A percentile compares a stretch with the other conserved stretches of the same genome.
Conservation (phyloP, 2,329 filamentous ascomycete species). For the Elsinoe fawcettii region DNA sequence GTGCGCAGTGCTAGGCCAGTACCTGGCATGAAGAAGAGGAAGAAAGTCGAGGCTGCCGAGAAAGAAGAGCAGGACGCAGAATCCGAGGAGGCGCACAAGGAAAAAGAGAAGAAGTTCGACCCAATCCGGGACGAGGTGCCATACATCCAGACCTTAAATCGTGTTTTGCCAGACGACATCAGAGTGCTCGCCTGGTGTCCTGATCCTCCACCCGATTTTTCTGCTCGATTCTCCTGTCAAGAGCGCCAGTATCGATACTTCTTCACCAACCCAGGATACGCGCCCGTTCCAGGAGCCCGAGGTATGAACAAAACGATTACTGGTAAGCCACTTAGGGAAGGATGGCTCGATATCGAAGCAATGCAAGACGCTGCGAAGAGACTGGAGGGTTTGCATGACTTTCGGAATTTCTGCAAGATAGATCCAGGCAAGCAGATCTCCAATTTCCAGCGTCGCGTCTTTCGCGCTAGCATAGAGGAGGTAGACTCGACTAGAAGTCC, state of each 20-base stretch:
- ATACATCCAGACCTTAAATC: conserved; percentile 78
- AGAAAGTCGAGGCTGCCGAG: background rate
- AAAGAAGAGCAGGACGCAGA: conserved; percentile 15
- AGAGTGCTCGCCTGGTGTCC: conserved; percentile 90
- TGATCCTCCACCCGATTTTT: conserved; percentile 68
- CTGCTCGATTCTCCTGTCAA: conserved; percentile 84
- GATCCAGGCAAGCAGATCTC: conserved; percentile 83
- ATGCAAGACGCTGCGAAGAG: conserved; percentile 77
- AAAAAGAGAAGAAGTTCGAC: conserved; percentile 42
- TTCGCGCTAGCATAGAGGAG: conserved; percentile 68
- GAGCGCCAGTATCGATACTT: conserved; percentile 93
- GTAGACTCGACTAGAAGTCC: conserved; percentile 41
- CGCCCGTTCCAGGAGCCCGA: conserved; percentile 48
- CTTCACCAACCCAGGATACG: conserved; percentile 88
- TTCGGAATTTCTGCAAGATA: conserved; percentile 93
- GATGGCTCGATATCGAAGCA: conserved; percentile 77
- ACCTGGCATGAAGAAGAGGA: conserved; percentile 18
- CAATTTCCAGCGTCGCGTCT: conserved; percentile 73
- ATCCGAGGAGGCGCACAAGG: conserved; percentile 16
- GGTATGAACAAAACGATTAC: conserved; percentile 26
- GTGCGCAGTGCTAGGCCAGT: conserved; percentile 70
- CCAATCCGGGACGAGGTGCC: conserved; percentile 71
- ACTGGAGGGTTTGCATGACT: conserved; percentile 82
- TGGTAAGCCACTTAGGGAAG: conserved; percentile 39
- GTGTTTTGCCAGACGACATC: conserved; percentile 81